Evolutionary conservation across 192 early-diverging fungal genomes (phyloP).

Genomic region (Coemansia umbellata): DNA sequence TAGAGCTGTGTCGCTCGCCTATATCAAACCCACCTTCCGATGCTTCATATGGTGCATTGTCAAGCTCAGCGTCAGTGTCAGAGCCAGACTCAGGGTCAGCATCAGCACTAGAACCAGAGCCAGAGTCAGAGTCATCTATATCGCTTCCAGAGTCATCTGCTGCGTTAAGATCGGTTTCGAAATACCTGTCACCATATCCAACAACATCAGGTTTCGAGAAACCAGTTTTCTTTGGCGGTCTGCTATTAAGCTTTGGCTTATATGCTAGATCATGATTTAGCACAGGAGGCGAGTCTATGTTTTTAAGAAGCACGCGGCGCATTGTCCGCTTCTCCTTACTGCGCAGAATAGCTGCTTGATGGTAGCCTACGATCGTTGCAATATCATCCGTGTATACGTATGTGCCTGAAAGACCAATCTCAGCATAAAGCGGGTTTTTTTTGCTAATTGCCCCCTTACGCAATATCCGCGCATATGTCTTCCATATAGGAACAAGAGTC

Average conservation of each 20-base stretch:
- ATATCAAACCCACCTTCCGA: not conserved
- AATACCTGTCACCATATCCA: slow-evolving; percentile 6
- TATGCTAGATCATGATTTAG: slow-evolving; percentile 15
- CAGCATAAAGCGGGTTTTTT: slow-evolving; percentile 11
- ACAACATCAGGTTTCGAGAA: no score
- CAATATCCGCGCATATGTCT: slow-evolving; percentile 3
- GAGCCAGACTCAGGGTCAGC: not conserved
- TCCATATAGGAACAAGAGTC: slow-evolving; percentile 16
- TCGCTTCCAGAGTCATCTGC: not conserved
- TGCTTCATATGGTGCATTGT: not conserved
- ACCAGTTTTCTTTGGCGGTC: no score
- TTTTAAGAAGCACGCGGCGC: not conserved
- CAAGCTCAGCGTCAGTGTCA: not conserved
- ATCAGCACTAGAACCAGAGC: not conserved
- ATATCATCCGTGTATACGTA: not conserved
- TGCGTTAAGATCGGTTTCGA: slow-evolving; percentile 1
- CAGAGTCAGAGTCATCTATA: slow-evolving; percentile 1
- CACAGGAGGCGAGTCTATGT: slow-evolving; percentile 12
- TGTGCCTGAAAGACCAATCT: not conserved
- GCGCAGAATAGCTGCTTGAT: not conserved
- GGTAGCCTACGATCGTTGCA: not conserved
- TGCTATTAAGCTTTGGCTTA: no score
- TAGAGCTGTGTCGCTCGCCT: not conserved
- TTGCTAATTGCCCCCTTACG: not conserved
- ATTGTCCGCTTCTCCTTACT: not conserved